Conservation (phyloP, 2,329 filamentous ascomycete species). For the Claviceps spartinae region DNA sequence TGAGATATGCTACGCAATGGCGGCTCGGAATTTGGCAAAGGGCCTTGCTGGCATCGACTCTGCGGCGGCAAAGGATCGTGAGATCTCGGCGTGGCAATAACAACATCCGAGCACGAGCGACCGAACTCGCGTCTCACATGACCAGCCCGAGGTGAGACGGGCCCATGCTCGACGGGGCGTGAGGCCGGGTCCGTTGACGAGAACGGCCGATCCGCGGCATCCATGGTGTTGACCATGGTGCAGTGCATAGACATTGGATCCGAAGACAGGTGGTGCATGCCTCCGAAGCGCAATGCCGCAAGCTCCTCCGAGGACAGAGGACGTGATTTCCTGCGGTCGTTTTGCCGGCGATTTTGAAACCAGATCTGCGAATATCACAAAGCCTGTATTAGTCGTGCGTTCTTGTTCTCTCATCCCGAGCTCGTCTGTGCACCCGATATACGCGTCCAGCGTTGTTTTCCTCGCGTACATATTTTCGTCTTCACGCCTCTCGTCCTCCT, state of each 20-base stretch:
- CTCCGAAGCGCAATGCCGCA: conserved; percentile 43
- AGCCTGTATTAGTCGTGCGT: neutral
- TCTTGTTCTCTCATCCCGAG: neutral
- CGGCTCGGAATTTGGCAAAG: conserved; percentile 16
- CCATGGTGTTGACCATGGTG: conserved; percentile 11
- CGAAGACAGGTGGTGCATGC: conserved; percentile 37
- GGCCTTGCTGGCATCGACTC: conserved; percentile 14
- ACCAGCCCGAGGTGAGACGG: conserved; percentile 11
- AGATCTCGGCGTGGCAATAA: conserved; percentile 14
- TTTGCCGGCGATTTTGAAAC: conserved; percentile 94
- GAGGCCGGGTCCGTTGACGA: conserved; percentile 16
- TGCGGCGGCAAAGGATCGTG: conserved; percentile 6
- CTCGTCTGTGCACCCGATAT: neutral
- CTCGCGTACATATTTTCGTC: neutral
- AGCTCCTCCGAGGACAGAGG: conserved; percentile 70
- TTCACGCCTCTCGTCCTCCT: neutral
- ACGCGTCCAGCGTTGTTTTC: neutral
- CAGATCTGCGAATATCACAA: conserved; percentile 53
- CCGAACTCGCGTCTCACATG: conserved; percentile 4
- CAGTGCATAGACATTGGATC: conserved; percentile 23
- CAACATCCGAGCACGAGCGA: conserved; percentile 9
- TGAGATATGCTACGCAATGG: conserved; percentile 19
- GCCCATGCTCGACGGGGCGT: conserved; percentile 12
- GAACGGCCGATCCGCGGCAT: conserved; percentile 13
- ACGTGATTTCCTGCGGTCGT: conserved; percentile 77